Percentiles rank a stretch among this genome's conserved stretches.
phyloP scores from a whole-genome alignment of 2,329 filamentous ascomycete species.

The Tricladium varicosporioides region DNA sequence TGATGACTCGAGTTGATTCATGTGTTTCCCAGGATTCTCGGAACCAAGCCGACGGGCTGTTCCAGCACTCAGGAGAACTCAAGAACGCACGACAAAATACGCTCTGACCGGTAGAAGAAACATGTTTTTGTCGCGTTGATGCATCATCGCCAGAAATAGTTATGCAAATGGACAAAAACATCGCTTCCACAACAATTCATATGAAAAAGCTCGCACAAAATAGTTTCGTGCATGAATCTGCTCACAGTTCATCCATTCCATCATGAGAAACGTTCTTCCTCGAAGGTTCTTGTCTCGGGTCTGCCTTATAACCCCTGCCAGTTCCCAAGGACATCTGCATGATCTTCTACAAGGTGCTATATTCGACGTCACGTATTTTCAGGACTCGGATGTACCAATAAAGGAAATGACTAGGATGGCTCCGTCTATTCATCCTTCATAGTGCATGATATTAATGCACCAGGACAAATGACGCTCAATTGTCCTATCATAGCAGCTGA shows the following conservation, averaged over 20 bases:
- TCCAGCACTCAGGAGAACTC: neutral
- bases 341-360: constrained; percentile 14
- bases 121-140: constrained; percentile 11
- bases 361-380: constrained; percentile 12
- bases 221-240: neutral
- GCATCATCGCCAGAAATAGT: constrained; percentile 5
- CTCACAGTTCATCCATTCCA: neutral
- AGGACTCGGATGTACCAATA: neutral
- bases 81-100: neutral
- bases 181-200: neutral
- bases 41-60: neutral
- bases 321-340: constrained; percentile 7
- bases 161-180: neutral
- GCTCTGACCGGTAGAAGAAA: constrained; percentile 16
- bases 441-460: constrained; percentile 25
- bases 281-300: neutral
- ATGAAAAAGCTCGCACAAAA: neutral
- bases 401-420: constrained; percentile 6
- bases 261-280: neutral
- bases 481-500: constrained; percentile 13
- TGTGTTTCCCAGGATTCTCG: neutral
- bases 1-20: constrained; percentile 3
- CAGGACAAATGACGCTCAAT: constrained; percentile 1
- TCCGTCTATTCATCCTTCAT: constrained; percentile 14
- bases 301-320: neutral